Evolutionary conservation across 1,139 yeast species (phyloP), one percentile per base, ranked within the genome.

Genomic region (Geotrichum aggregatum): DNA sequence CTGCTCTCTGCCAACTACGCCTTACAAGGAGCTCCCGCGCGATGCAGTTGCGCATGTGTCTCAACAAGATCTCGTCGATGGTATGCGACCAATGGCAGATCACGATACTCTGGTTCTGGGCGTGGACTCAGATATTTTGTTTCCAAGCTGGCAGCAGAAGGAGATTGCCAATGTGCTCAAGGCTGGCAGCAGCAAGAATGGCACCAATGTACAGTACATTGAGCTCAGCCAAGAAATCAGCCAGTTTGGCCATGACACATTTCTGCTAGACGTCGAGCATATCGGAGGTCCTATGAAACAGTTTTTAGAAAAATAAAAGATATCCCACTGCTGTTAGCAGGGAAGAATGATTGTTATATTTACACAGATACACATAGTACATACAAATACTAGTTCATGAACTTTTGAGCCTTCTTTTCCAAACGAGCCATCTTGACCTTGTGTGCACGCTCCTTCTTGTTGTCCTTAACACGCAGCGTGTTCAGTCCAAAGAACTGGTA

Each of bases 61-160:
- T 21, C 45, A 47, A 13, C 50, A 47, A 8, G 97, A 89, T 64
- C 73, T 89, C 49, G 69, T 75, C 18, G 68, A 71, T 18, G 98
- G 98, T 1, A 72, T 89, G 75, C 65, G 68, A 33, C 77, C 79
- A 41, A 73, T 89, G 56, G 76, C 84, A 1, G 75, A 82, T 58
- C 81, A 83, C 58, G 82, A 84, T 43, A 76, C 86, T 3, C 71
- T 91, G 54, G 89, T 91, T 1, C 77, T 89, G 44, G 98, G 98
- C 4, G 97, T 89, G 7, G 95, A 87, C 64, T 84, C 95, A 1
- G 98, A 89, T 66, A 86, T 87, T 47, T 74, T 89, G 52, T 89
- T 89, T 73, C 98, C 98, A 1, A 88, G 84, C 39, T 87, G 96
- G 95, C 97, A 91, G 69, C 98, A 89, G 68, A 71, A 83, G 52